Evolutionary conservation across 2,329 filamentous ascomycete species (phyloP).

Genomic region (Apiospora koreana): DNA sequence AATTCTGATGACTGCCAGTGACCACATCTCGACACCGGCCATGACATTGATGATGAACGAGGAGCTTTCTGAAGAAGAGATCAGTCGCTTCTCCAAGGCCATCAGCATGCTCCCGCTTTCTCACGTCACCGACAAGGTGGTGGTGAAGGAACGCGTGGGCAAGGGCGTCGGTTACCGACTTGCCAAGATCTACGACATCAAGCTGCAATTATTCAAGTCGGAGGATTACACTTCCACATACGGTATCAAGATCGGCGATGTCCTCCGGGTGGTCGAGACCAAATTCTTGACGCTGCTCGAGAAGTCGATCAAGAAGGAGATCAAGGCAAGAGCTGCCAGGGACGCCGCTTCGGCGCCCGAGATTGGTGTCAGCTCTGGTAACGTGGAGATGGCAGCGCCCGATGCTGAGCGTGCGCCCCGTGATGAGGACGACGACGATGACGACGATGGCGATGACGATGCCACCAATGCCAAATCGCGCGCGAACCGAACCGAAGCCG

Average conservation of each 20-base stretch:
- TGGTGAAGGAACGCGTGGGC: constrained; percentile 78
- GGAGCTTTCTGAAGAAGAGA: constrained; percentile 68
- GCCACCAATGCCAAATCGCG: constrained; percentile 73
- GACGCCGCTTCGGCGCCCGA: constrained; percentile 74
- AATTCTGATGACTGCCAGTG: constrained; percentile 96
- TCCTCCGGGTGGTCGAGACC: constrained; percentile 76
- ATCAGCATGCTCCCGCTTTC: constrained; percentile 85
- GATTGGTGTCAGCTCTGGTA: constrained; percentile 59
- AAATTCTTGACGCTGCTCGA: constrained; percentile 76
- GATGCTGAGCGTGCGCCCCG: constrained; percentile 32
- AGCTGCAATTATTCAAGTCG: constrained; percentile 79
- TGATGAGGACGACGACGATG: constrained; percentile 65
- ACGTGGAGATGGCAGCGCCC: constrained; percentile 51
- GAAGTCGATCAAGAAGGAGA: constrained; percentile 70
- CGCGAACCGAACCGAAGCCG: constrained; percentile 76
- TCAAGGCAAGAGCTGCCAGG: constrained; percentile 76
- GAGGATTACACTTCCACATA: constrained; percentile 85
- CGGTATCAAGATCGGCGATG: constrained; percentile 76
- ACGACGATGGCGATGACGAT: constrained; percentile 77
- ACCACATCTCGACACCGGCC: constrained; percentile 83
- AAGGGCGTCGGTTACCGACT: constrained; percentile 66
- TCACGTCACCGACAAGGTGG: constrained; percentile 79
- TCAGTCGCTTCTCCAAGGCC: constrained; percentile 83
- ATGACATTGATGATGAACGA: constrained; percentile 83
- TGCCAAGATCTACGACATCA: constrained; percentile 83